These are phyloP conservation scores for Sporothrix brunneoviolacea DNA, from an alignment of 2,329 filamentous ascomycete species.

Conservation along the genomic window DNA sequence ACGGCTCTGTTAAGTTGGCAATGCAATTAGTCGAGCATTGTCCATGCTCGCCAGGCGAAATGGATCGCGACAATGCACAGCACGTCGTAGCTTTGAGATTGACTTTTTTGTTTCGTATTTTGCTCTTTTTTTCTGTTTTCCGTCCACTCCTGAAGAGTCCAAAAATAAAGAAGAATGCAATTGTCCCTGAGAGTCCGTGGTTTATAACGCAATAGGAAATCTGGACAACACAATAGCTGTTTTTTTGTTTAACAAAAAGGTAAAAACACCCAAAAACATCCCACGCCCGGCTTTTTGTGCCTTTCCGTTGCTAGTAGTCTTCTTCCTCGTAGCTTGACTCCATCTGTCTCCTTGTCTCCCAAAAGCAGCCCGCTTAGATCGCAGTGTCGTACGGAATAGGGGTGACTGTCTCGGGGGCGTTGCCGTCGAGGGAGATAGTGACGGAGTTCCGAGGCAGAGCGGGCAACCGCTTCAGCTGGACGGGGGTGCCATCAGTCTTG, in stretches of 20 bases:
- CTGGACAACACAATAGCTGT: conserved; percentile 4
- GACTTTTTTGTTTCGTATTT: conserved; percentile 12
- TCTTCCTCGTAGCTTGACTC: not conserved
- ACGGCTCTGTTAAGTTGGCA: no score
- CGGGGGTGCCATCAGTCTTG: conserved; percentile 78
- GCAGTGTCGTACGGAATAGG: conserved; percentile 88
- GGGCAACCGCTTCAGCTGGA: conserved; percentile 91
- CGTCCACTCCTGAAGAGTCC: conserved; percentile 2
- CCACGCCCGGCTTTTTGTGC: conserved; percentile 12
- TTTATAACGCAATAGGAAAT: conserved; percentile 9
- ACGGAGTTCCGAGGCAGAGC: conserved; percentile 70
- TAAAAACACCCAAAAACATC: conserved; percentile 13
- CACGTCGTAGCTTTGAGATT: not conserved
- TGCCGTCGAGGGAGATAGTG: conserved; percentile 38
- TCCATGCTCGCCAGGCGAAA: no score
- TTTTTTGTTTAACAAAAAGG: conserved; percentile 1
- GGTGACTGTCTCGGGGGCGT: conserved; percentile 22
- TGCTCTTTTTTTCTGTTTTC: conserved; percentile 10
- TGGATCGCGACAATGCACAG: not conserved
- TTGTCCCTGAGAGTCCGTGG: conserved; percentile 11
- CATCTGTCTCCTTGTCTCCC: not conserved
- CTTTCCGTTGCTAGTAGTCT: conserved; percentile 8
- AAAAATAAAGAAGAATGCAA: conserved; percentile 11
- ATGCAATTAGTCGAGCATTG: no score
- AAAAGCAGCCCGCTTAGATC: conserved; percentile 56